Evolutionary conservation across 2,329 filamentous ascomycete species (phyloP).

Genomic region (Sphaceloma murrayae): DNA sequence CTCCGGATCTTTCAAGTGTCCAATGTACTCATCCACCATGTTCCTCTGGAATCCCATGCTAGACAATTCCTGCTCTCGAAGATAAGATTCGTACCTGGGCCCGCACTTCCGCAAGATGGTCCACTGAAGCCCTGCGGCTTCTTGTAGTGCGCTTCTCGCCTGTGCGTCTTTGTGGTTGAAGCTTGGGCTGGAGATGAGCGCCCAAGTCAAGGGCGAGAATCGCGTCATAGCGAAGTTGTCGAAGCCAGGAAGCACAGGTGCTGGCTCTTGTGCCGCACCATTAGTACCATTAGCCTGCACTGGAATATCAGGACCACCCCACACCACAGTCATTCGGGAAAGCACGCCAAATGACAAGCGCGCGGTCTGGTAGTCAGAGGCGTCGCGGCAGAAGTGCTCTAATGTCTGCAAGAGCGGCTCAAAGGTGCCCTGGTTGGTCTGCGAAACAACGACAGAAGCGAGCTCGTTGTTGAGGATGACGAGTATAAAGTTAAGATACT

Average conservation of each 20-base stretch:
- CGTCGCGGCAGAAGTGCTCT: constrained; percentile 70
- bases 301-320: constrained; percentile 73
- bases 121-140: constrained; percentile 80
- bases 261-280: constrained; percentile 41
- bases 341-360: constrained; percentile 76
- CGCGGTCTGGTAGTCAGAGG: constrained; percentile 55
- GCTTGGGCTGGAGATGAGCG: constrained; percentile 64
- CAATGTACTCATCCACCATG: constrained; percentile 55
- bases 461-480: constrained; percentile 87
- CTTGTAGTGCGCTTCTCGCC: constrained; percentile 74
- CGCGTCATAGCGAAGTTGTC: constrained; percentile 81
- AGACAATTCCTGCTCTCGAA: constrained; percentile 55
- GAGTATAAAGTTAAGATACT: constrained; percentile 90
- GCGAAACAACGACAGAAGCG: constrained; percentile 77
- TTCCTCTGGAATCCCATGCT: constrained; percentile 57
- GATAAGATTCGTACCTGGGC: constrained; percentile 61
- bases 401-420: constrained; percentile 79
- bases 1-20: constrained; percentile 38
- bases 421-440: constrained; percentile 82
- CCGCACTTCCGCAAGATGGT: constrained; percentile 86
- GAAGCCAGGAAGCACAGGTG: constrained; percentile 66
- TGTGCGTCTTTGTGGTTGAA: constrained; percentile 85
- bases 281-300: constrained; percentile 34
- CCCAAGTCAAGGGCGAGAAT: constrained; percentile 87
- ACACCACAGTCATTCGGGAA: constrained; percentile 71